Conservation (phyloP, 345 rosid species). For the Eucalyptus curtisii region DNA sequence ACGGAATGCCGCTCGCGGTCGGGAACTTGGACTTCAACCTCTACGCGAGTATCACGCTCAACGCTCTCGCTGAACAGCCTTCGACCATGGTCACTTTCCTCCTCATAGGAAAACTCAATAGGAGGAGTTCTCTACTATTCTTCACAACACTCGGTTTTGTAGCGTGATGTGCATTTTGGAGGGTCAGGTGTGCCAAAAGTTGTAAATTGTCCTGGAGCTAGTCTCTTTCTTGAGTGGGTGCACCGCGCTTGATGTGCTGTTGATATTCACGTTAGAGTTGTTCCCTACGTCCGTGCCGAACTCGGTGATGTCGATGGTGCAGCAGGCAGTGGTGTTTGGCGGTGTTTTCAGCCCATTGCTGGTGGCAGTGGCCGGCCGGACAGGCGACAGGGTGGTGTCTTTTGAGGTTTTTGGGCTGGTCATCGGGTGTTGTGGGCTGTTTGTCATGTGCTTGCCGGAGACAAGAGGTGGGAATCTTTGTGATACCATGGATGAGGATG, state of each 20-base stretch:
- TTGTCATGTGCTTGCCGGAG: slow-evolving; percentile 4
- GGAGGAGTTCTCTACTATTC: slow-evolving; percentile 20
- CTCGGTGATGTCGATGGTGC: slow-evolving; percentile 23
- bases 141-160: slow-evolving; percentile 27
- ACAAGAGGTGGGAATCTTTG: background rate
- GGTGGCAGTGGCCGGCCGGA: background rate
- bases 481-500: slow-evolving; percentile 15
- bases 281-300: slow-evolving; percentile 45
- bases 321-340: slow-evolving; percentile 21
- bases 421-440: slow-evolving; percentile 1
- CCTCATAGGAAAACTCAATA: slow-evolving; percentile 23
- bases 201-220: slow-evolving; percentile 40
- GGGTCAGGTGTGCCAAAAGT: background rate
- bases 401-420: slow-evolving; percentile 2
- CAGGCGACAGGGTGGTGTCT: background rate
- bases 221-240: slow-evolving; percentile 45
- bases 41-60: slow-evolving; percentile 42
- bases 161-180: slow-evolving; percentile 22
- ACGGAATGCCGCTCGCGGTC: slow-evolving; percentile 67
- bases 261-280: slow-evolving; percentile 38
- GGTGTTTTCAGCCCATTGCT: slow-evolving; percentile 3
- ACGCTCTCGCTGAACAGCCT: slow-evolving; percentile 62
- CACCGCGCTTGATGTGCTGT: slow-evolving; percentile 19
- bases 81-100: slow-evolving; percentile 30
- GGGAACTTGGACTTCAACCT: slow-evolving; percentile 39